A percentile compares a stretch with the other conserved stretches of the same genome.
phyloP scores from a whole-genome alignment of 1,284 basidiomycete genomes.

The Entoloma clypeatum region DNA sequence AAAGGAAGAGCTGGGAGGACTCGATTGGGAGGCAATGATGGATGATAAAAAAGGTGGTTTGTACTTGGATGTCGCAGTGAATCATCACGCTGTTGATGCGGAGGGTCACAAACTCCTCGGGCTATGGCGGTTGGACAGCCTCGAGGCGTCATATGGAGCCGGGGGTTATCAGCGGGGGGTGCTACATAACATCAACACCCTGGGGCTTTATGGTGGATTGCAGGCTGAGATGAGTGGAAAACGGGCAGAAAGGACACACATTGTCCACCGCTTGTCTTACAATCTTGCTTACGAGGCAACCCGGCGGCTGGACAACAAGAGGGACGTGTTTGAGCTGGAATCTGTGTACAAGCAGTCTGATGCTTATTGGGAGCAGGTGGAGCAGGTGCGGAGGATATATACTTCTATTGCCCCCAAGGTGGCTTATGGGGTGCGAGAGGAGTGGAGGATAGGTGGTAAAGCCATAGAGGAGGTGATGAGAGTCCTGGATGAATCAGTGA shows the following conservation, averaged over 20 bases:
- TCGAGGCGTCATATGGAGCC: slow-evolving; percentile 16
- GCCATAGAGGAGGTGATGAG: slow-evolving; percentile 1
- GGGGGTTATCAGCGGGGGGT: slow-evolving; percentile 9
- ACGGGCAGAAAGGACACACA: slow-evolving; percentile 3
- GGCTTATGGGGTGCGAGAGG: slow-evolving; percentile 9
- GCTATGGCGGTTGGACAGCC: slow-evolving; percentile 12
- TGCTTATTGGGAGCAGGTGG: background rate
- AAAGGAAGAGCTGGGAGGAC: slow-evolving; percentile 2
- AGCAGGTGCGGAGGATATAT: background rate
- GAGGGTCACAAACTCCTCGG: slow-evolving; percentile 11
- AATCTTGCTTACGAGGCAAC: slow-evolving; percentile 14
- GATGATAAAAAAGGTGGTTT: slow-evolving; percentile 11
- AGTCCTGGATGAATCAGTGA: slow-evolving; percentile 5
- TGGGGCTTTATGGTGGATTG: slow-evolving; percentile 10
- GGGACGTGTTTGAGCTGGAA: slow-evolving; percentile 11
- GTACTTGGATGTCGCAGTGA: slow-evolving; percentile 14
- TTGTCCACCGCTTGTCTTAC: slow-evolving; percentile 12
- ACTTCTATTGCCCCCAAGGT: background rate
- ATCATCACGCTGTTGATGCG: slow-evolving; percentile 1
- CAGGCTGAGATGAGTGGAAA: slow-evolving; percentile 8
- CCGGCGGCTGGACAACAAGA: slow-evolving; percentile 8
- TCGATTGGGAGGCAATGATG: slow-evolving; percentile 15
- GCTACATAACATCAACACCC: slow-evolving; percentile 15
- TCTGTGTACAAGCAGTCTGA: slow-evolving; percentile 7
- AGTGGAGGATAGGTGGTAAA: slow-evolving; percentile 7